These are phyloP conservation scores for Mycena galericulata DNA, from an alignment of 768 basidiomycete genomes.

Conservation along the genomic window DNA sequence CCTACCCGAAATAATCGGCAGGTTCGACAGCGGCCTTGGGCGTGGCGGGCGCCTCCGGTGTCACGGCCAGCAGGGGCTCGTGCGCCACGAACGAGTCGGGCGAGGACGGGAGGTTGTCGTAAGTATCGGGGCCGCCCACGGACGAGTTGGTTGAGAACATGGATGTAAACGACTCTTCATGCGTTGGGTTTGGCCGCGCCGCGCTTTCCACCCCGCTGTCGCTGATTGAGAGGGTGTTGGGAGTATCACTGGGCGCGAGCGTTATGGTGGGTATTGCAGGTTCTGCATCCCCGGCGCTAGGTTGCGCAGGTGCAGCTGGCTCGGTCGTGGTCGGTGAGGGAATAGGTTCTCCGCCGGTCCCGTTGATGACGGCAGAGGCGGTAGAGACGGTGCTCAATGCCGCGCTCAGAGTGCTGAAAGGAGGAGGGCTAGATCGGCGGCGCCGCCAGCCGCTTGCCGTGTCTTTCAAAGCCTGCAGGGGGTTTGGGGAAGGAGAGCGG, in stretches of 20 bases:
- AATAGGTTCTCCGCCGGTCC: conserved; percentile 27
- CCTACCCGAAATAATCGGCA: conserved; percentile 31
- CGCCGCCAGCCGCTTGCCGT: conserved; percentile 45
- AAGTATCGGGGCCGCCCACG: conserved; percentile 39
- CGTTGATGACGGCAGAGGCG: conserved; percentile 55
- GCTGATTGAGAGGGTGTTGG: conserved; percentile 4
- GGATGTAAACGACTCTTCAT: conserved; percentile 32
- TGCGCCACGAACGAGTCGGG: conserved; percentile 55
- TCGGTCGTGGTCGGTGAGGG: conserved; percentile 9
- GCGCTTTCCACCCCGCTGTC: conserved; percentile 15
- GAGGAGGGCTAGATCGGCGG: conserved; percentile 51
- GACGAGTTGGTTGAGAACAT: conserved; percentile 34
- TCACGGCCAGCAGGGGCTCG: conserved; percentile 51
- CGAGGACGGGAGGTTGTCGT: conserved; percentile 59
- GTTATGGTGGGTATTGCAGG: conserved; percentile 42
- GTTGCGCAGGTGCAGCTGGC: conserved; percentile 2
- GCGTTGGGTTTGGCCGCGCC: conserved; percentile 29
- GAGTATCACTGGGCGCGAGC: conserved; percentile 23
- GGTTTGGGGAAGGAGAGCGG: conserved; percentile 46
- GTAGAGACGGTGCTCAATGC: conserved; percentile 60
- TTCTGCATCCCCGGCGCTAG: conserved; percentile 3
- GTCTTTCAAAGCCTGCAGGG: conserved; percentile 43
- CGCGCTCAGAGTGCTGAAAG: conserved; percentile 59
- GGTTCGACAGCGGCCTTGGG: conserved; percentile 30
- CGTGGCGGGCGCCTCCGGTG: conserved; percentile 36